These are phyloP conservation scores for Penicillium brevicompactum DNA, from an alignment of 2,329 filamentous ascomycete genomes.

Conservation along the genomic window DNA sequence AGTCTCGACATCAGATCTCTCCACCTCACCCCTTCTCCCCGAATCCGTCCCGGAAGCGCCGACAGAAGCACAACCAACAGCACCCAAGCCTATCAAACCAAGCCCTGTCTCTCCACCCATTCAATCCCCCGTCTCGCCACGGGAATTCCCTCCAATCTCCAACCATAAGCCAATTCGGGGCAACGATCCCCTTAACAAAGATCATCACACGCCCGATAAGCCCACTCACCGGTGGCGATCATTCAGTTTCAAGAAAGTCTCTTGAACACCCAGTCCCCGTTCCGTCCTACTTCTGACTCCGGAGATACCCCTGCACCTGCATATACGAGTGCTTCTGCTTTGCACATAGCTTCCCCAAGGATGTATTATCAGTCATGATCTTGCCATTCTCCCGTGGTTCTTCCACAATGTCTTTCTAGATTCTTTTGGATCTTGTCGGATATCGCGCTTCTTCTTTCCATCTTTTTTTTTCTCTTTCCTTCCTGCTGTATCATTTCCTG, in stretches of 20 bases:
- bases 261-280: conserved; percentile 10
- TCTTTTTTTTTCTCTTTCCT: neutral
- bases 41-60: conserved; percentile 22
- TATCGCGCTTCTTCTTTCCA: neutral
- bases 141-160: conserved; percentile 14
- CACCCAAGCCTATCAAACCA: neutral
- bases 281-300: conserved; percentile 15
- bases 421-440: conserved; percentile 12
- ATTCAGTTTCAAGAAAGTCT: conserved; percentile 26
- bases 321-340: conserved; percentile 26
- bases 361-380: conserved; percentile 34
- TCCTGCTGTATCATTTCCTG: neutral
- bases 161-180: conserved; percentile 20
- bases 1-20: conserved; percentile 29
- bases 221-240: conserved; percentile 25
- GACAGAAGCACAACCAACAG: neutral
- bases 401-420: conserved; percentile 23
- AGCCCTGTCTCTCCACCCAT: neutral
- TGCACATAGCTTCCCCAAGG: conserved; percentile 33
- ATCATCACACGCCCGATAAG: conserved; percentile 15
- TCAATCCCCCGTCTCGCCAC: conserved; percentile 16
- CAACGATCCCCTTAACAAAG: conserved; percentile 14
- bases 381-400: conserved; percentile 13
- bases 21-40: conserved; percentile 11
- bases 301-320: conserved; percentile 30